Evolutionary conservation across 768 basidiomycete genomes (phyloP).

Genomic region (Vararia minispora): DNA sequence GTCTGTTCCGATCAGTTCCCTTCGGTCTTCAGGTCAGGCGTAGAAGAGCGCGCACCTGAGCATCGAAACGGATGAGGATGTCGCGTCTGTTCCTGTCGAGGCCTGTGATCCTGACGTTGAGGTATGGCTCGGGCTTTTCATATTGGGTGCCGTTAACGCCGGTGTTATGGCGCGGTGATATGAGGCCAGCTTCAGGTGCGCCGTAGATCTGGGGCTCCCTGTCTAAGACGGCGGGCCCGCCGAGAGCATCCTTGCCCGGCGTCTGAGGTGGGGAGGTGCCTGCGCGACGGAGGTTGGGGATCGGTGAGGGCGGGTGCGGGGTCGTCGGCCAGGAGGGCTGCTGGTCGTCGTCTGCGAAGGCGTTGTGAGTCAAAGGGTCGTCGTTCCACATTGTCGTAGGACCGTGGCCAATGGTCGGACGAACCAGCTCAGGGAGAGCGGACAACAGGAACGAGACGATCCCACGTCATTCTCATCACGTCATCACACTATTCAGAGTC

Average conservation of each 20-base stretch:
- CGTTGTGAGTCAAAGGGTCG: too few relatives aligned
- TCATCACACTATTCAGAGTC: too few relatives aligned
- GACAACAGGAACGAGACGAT: too few relatives aligned
- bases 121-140: constrained; percentile 73
- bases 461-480: too few relatives aligned
- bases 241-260: constrained; percentile 39
- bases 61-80: constrained; percentile 88
- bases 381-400: constrained; percentile 42
- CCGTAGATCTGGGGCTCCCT: constrained; percentile 83
- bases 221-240: constrained; percentile 45
- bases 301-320: constrained; percentile 59
- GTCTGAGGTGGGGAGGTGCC: constrained; percentile 37
- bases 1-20: constrained; percentile 69
- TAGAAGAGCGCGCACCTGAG: constrained; percentile 52
- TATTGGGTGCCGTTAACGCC: constrained; percentile 59
- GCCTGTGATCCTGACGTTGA: constrained; percentile 82
- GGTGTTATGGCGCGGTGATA: constrained; percentile 59
- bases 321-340: constrained; percentile 73
- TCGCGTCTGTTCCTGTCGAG: constrained; percentile 94
- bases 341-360: constrained; percentile 33
- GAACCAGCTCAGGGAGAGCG: too few relatives aligned
- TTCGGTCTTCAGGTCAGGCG: too few relatives aligned
- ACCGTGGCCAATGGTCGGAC: too few relatives aligned
- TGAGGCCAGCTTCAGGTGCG: constrained; percentile 71
- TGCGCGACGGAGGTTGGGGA: constrained; percentile 60